Conservation (phyloP, 768 basidiomycete genomes). For the Sistotremastrum suecicum region DNA sequence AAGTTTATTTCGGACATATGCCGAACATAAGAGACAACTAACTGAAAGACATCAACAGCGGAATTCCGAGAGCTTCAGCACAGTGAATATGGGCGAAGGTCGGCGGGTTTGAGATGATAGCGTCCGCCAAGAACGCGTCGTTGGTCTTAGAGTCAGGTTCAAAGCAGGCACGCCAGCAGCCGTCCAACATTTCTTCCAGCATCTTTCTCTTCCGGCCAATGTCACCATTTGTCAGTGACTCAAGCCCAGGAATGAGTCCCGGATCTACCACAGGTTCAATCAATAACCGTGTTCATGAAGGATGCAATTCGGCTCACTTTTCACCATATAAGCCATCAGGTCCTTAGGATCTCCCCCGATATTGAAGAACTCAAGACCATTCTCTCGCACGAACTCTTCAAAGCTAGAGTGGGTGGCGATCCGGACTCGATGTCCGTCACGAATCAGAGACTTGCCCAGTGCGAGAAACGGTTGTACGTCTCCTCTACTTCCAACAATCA, state of each 20-base stretch:
- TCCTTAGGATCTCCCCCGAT: constrained; percentile 52
- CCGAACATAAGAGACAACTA: constrained; percentile 11
- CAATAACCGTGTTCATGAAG: not conserved
- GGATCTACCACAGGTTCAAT: constrained; percentile 28
- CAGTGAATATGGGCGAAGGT: constrained; percentile 53
- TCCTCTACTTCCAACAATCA: constrained; percentile 55
- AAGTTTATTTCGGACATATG: not conserved
- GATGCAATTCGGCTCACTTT: constrained; percentile 28
- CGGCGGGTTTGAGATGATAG: constrained; percentile 55
- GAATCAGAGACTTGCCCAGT: constrained; percentile 31
- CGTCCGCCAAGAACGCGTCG: constrained; percentile 40
- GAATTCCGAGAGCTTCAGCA: constrained; percentile 48
- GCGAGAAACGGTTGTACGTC: constrained; percentile 58
- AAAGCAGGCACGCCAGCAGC: constrained; percentile 42
- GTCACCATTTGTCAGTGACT: constrained; percentile 46
- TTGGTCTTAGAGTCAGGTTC: constrained; percentile 30
- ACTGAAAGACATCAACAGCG: constrained; percentile 45
- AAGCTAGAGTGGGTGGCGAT: constrained; percentile 53
- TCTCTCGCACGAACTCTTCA: constrained; percentile 34
- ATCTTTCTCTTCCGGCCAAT: constrained; percentile 43
- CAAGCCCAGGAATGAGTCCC: constrained; percentile 45
- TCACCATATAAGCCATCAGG: constrained; percentile 62
- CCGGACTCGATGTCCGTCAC: constrained; percentile 43
- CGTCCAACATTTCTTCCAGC: constrained; percentile 46
- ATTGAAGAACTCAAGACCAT: constrained; percentile 42